Base-by-base conservation (phyloP, 2,329 filamentous ascomycete genomes). In the Cytospora piceae region DNA sequence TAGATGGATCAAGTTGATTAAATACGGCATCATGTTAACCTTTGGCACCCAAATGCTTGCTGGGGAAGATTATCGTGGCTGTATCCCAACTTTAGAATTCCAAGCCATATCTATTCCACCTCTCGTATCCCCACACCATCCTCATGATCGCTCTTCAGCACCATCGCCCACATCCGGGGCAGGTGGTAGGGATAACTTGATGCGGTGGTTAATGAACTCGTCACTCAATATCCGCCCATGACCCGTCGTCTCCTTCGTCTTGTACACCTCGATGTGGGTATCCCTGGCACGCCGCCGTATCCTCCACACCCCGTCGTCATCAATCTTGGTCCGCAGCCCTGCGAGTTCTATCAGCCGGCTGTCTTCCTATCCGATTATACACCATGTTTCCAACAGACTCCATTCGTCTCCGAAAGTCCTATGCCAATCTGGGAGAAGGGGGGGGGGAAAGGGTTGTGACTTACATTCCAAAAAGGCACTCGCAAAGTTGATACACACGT, bases 401-500 rank as follows among this genome's bases (percentile, higher is more conserved):
- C 29, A 34, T 15, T 29, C 34, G 17, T 53, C n/a, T 22, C 8
- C 24, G 14, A 7, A 8, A 54, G 27, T 9, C 24, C 24, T 15
- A 29, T 46, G 1, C 7, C 14, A 52, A 29, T 2, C 14, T 2
- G 17, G 29, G 2, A 11, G 31, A 20, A 27, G 31, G 15, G 14
- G 7, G 4, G 31, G 22, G 6, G 9, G 4, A 5, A 12, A 11
- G 53, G n/a, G 8, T 39, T 0, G 39, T 27, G 5, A 77, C 88
- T 77, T 76, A 93, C 92, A 96, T 9, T 89, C 88, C 20, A 98
- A 77, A 71, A 98, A 92, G 0, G 79, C 82, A 1, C 86, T 87
- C 1, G 93, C 88, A 78, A 97, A 97, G 71, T 96, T 97, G 73
- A 98, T 95, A 74, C 94, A 97, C 70, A 91, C 86, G 74, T 97